A percentile compares a stretch with the other conserved stretches of the same genome.
These are phyloP conservation scores for Phytophthora crassamura DNA, from an alignment of 352 stramenopile species.

Conservation along the genomic window DNA sequence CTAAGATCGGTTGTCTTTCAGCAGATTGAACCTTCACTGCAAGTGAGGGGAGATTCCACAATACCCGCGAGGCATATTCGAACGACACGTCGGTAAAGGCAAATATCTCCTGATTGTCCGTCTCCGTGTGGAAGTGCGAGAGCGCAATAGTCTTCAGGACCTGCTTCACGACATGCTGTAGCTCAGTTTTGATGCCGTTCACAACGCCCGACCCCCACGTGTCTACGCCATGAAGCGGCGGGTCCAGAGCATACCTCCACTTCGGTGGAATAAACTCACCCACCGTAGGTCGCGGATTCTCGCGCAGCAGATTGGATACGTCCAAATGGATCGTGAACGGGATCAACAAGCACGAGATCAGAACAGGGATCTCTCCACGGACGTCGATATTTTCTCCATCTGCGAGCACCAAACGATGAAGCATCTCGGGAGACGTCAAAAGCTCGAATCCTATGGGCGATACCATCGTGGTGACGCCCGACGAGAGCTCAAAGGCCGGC, in stretches of 20 bases:
- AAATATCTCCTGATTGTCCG: constrained; percentile 66
- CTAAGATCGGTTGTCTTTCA: constrained; percentile 52
- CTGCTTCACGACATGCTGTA: constrained; percentile 62
- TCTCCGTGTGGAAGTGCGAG: constrained; percentile 73
- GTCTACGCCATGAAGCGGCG: constrained; percentile 16
- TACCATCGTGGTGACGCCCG: constrained; percentile 59
- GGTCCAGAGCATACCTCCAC: constrained; percentile 31
- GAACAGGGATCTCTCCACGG: constrained; percentile 53
- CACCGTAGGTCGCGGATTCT: constrained; percentile 5
- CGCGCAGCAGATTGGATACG: constrained; percentile 49
- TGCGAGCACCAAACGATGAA: constrained; percentile 66
- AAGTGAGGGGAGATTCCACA: constrained; percentile 84
- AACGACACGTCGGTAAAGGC: constrained; percentile 86
- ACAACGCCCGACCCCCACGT: constrained; percentile 30
- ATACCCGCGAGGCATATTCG: constrained; percentile 57
- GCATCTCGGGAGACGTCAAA: constrained; percentile 46
- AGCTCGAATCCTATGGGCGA: constrained; percentile 54
- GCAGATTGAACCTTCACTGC: constrained; percentile 57
- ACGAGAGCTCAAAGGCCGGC: constrained; percentile 60
- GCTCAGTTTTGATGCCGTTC: constrained; percentile 52
- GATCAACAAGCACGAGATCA: constrained; percentile 73
- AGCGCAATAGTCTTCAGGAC: constrained; percentile 82
- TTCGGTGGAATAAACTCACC: constrained; percentile 7
- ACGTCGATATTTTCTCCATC: constrained; percentile 51
- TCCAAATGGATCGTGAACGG: constrained; percentile 77